Conservation (phyloP, 495 filamentous ascomycete genomes). For the Xylaria intraflava region DNA sequence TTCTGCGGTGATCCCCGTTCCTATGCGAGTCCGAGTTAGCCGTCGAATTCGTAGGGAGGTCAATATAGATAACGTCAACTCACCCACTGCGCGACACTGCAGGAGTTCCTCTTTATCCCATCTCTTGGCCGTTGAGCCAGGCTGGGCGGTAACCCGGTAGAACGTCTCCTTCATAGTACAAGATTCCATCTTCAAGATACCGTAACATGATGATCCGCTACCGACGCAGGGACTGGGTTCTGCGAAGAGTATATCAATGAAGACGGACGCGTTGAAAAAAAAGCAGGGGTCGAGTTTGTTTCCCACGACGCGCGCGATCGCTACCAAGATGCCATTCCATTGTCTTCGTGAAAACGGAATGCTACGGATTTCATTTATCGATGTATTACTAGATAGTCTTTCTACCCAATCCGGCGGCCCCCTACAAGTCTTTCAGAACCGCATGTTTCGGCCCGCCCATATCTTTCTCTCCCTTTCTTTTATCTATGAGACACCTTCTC, state of each 20-base stretch:
- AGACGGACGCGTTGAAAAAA: background rate
- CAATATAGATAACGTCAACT: background rate
- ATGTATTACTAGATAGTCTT: background rate
- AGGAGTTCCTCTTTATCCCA: conserved; percentile 27
- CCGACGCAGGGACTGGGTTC: background rate
- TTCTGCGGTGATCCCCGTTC: conserved; percentile 9
- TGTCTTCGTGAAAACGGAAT: background rate
- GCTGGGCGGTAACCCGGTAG: conserved; percentile 10
- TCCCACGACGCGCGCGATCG: too few species aligned
- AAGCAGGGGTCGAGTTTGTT: too few species aligned
- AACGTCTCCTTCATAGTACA: background rate
- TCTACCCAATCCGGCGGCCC: conserved; percentile 5
- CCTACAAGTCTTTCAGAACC: background rate
- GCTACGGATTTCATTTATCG: background rate
- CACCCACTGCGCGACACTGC: conserved; percentile 29
- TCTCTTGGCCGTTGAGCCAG: conserved; percentile 21
- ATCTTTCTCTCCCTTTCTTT: background rate
- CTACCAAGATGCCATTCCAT: background rate
- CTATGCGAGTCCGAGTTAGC: background rate
- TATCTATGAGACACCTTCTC: background rate
- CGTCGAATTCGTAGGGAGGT: too few species aligned
- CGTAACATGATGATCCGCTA: background rate
- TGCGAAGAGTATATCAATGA: background rate
- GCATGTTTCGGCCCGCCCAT: conserved; percentile 3
- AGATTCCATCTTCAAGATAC: conserved; percentile 7